These are phyloP conservation scores for Suillus variegatus DNA, from an alignment of 768 basidiomycete genomes.

Conservation along the genomic window DNA sequence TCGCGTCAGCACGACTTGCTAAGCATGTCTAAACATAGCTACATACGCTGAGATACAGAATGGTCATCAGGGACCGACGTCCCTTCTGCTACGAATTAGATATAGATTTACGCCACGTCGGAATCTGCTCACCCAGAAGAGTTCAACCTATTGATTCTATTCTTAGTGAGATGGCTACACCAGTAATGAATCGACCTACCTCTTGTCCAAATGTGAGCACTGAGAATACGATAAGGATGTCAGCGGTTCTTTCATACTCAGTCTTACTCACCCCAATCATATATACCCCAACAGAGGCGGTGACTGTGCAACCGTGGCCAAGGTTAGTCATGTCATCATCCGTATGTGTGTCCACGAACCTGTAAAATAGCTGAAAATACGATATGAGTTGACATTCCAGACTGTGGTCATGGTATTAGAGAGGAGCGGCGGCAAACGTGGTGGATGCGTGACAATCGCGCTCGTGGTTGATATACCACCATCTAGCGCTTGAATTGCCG, in stretches of 20 bases:
- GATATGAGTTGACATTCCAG: not conserved
- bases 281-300: not conserved
- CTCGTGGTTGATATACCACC: not conserved
- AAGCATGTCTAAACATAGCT: not conserved
- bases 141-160: not conserved
- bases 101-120: not conserved
- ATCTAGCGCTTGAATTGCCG: not conserved
- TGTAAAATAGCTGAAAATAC: not conserved
- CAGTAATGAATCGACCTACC: not conserved
- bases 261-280: not conserved
- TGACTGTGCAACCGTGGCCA: not conserved
- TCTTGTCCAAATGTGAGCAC: not conserved
- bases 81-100: not conserved
- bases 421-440: not conserved
- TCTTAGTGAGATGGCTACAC: not conserved
- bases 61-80: not conserved
- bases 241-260: not conserved
- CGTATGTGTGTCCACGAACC: not conserved
- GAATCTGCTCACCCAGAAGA: not conserved
- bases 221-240: not conserved
- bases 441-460: not conserved
- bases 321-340: not conserved
- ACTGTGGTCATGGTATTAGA: not conserved
- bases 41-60: not conserved
- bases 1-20: not conserved